Base-by-base conservation (phyloP, 768 basidiomycete species). In the Hypsizygus marmoreus region DNA sequence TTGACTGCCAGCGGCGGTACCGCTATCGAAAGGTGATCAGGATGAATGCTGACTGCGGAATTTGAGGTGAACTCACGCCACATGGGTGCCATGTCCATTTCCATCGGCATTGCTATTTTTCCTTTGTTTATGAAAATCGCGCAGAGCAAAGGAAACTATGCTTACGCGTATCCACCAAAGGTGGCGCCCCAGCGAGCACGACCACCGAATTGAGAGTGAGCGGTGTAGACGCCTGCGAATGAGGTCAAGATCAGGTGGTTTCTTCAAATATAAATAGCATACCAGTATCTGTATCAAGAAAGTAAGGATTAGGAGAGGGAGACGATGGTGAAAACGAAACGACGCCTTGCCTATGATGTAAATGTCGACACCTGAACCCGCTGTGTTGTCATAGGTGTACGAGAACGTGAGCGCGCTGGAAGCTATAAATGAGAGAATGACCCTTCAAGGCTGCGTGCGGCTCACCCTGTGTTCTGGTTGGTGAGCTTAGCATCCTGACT, bases 1-100 rank as follows among this genome's bases (percentile, higher is more conserved):
- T 20, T 51, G 55, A 6, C 47, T 59, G 8, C 72, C 71, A 16
- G 58, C 70, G 5, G 58, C 63, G 36, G 64, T 69, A 14, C 68
- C 72, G 22, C 65, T 67, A 33, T 9, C 20, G 26, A 3, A 16
- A 4, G 4, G 22, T 17, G 17, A 9, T 9, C 14, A 17, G n/a
- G 14, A 17, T 24, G 6, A 34, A 12, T 6, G 4, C 10, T 33
- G 20, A 3, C 13, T 3, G 14, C 30, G 13, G 11, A 11, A 32
- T 20, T 11, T 20, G 4, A 9, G 25, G 6, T 10, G 4, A 2
- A 56, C 67, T 44, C 49, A 69, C 65, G 70, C 65, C 50, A 40
- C 53, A 52, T 72, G 72, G 26, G 74, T 73, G 16, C 73, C 74
- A 45, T 75, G 73, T 13, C 72, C 73, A 50, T 70, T 57, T n/a